Percentiles rank a stretch among this genome's conserved stretches.
Evolutionary conservation across 352 stramenopile species (phyloP).

Genomic region (Pythium phragmiticola): DNA sequence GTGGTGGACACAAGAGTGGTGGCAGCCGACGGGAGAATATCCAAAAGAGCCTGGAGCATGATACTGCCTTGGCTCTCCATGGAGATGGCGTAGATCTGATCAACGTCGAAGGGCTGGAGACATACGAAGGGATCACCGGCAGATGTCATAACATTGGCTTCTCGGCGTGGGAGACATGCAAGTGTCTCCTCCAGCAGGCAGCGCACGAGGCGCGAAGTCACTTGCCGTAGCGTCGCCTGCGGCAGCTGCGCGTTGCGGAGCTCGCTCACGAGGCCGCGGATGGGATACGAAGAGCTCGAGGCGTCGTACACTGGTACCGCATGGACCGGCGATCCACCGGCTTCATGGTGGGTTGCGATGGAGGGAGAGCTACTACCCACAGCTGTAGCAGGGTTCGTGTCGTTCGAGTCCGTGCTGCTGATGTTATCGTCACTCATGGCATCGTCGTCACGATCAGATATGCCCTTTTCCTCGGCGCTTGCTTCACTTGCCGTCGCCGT

Average conservation of each 20-base stretch:
- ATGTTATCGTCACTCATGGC: slow-evolving; percentile 20
- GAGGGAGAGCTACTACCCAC: not conserved
- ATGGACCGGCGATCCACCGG: not conserved
- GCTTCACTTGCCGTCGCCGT: not conserved
- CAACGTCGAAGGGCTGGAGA: slow-evolving; percentile 21
- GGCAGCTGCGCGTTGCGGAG: slow-evolving; percentile 21
- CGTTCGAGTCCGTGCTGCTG: slow-evolving; percentile 22
- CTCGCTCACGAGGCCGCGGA: slow-evolving; percentile 16
- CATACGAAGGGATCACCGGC: slow-evolving; percentile 16
- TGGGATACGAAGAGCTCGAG: slow-evolving; percentile 12
- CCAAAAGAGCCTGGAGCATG: slow-evolving; percentile 29
- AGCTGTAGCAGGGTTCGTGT: not conserved
- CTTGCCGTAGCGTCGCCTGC: slow-evolving; percentile 12
- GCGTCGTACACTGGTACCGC: slow-evolving; percentile 14
- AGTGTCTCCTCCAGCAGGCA: slow-evolving; percentile 24
- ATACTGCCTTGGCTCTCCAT: slow-evolving; percentile 25
- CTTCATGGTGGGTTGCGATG: not conserved
- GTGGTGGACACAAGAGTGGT: slow-evolving; percentile 22
- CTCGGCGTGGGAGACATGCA: slow-evolving; percentile 20
- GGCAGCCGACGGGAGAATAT: slow-evolving; percentile 26
- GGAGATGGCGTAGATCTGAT: slow-evolving; percentile 28
- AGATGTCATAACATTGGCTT: slow-evolving; percentile 14
- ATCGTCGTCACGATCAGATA: slow-evolving; percentile 17
- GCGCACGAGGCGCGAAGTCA: slow-evolving; percentile 12
- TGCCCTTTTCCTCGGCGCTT: slow-evolving; percentile 11